A percentile compares a stretch with the other conserved stretches of the same genome.
phyloP scores from a whole-genome alignment of 179 eudicot species.

The Silene noctiflora region DNA sequence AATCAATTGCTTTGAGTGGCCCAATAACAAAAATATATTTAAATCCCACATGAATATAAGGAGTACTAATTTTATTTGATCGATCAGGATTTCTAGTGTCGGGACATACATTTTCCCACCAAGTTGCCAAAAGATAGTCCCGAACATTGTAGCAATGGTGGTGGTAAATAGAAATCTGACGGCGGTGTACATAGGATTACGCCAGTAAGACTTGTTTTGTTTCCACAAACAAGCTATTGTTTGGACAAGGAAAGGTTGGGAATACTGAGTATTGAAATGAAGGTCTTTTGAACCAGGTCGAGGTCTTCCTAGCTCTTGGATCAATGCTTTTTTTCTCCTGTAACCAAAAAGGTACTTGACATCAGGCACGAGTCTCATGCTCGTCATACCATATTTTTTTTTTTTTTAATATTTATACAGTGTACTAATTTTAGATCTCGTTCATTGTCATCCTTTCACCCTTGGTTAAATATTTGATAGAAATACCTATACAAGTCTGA shows the following conservation, averaged over 20 bases:
- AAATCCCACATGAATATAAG: no score
- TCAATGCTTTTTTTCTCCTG: constrained; percentile 71
- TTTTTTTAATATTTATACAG: no score
- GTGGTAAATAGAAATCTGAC: constrained; percentile 42
- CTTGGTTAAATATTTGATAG: background rate
- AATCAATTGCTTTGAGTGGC: no score
- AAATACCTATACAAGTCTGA: constrained; percentile 34
- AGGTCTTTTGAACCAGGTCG: constrained; percentile 52
- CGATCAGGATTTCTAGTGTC: no score
- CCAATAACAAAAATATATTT: no score
- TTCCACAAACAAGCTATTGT: constrained; percentile 44
- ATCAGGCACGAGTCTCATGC: background rate
- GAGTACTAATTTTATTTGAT: background rate
- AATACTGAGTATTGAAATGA: constrained; percentile 41
- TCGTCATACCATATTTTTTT: background rate
- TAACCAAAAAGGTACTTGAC: background rate
- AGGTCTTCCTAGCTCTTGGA: constrained; percentile 48
- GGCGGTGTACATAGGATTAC: constrained; percentile 46
- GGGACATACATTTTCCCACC: constrained; percentile 51
- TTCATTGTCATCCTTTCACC: no score
- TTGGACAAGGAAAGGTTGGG: constrained; percentile 43
- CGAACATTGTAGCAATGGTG: constrained; percentile 34
- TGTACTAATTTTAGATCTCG: no score
- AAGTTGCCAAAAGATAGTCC: constrained; percentile 64
- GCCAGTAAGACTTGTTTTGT: constrained; percentile 49